phyloP scores from a whole-genome alignment of 2,329 filamentous ascomycete species.

The Pseudogymnoascus sp. region DNA sequence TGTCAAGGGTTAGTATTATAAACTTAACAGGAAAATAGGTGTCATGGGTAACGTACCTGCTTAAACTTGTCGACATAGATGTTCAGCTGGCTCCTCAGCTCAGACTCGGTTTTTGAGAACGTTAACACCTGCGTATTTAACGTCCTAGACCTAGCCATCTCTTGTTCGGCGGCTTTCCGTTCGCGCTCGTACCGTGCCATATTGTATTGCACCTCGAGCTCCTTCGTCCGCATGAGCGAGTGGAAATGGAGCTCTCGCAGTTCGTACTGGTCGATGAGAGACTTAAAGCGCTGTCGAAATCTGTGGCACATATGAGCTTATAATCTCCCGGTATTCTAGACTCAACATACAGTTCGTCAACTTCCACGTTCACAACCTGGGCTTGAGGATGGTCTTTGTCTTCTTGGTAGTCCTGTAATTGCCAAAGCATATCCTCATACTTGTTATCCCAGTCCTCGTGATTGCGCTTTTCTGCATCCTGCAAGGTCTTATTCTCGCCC shows the following conservation, averaged over 20 bases:
- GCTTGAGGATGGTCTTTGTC: slow-evolving; percentile 76
- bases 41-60: slow-evolving; percentile 58
- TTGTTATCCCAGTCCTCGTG: slow-evolving; percentile 78
- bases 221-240: slow-evolving; percentile 83
- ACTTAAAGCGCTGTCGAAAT: slow-evolving; percentile 82
- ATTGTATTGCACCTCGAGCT: slow-evolving; percentile 89
- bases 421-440: slow-evolving; percentile 68
- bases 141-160: slow-evolving; percentile 70
- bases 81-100: slow-evolving; percentile 88
- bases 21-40: slow-evolving; percentile 13
- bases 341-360: slow-evolving; percentile 71
- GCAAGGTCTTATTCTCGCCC: slow-evolving; percentile 88
- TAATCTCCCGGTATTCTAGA: slow-evolving; percentile 13
- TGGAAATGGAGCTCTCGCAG: slow-evolving; percentile 91
- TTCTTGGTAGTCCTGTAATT: slow-evolving; percentile 81
- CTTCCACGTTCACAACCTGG: slow-evolving; percentile 72
- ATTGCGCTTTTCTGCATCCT: slow-evolving; percentile 76
- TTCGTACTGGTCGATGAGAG: slow-evolving; percentile 93
- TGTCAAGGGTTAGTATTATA: slow-evolving; percentile 44
- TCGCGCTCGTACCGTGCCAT: slow-evolving; percentile 83
- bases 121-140: slow-evolving; percentile 87
- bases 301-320: slow-evolving; percentile 44
- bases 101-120: slow-evolving; percentile 91
- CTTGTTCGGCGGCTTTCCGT: slow-evolving; percentile 76
- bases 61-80: slow-evolving; percentile 99